Evolutionary conservation across 1,139 yeast genomes (phyloP).

Genomic region (Geotrichum reessii): DNA sequence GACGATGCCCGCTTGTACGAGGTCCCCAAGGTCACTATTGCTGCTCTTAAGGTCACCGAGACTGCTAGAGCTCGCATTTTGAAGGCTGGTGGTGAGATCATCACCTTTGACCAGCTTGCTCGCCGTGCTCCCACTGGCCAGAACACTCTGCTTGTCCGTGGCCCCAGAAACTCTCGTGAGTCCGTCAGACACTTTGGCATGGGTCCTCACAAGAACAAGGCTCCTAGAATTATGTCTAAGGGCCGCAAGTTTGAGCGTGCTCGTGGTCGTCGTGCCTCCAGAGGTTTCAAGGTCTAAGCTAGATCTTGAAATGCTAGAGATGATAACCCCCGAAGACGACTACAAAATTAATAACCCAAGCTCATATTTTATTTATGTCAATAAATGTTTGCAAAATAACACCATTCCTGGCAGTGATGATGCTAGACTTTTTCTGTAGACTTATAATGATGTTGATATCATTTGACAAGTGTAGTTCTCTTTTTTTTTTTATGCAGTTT

Average conservation of each 20-base stretch:
- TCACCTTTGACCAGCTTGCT: slow-evolving; percentile 98
- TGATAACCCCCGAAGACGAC: background rate
- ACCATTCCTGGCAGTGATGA: background rate
- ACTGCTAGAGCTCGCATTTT: slow-evolving; percentile 96
- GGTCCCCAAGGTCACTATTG: slow-evolving; percentile 95
- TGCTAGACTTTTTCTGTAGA: background rate
- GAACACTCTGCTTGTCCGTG: slow-evolving; percentile 96
- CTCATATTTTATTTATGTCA: slow-evolving; percentile 7
- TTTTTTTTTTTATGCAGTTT: background rate
- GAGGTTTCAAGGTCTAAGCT: slow-evolving; percentile 98
- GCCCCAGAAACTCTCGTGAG: slow-evolving; percentile 98
- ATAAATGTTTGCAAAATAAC: slow-evolving; percentile 5
- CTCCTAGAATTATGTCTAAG: slow-evolving; percentile 94
- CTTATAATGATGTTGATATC: background rate
- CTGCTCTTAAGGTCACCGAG: slow-evolving; percentile 99
- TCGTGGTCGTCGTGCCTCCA: slow-evolving; percentile 98
- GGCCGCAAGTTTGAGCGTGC: slow-evolving; percentile 99
- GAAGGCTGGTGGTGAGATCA: slow-evolving; percentile 99
- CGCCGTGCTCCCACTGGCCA: slow-evolving; percentile 99
- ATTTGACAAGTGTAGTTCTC: background rate
- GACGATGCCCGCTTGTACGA: slow-evolving; percentile 92
- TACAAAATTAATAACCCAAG: background rate
- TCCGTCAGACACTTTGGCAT: slow-evolving; percentile 99
- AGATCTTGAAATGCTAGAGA: slow-evolving; percentile 1
- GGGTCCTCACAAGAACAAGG: slow-evolving; percentile 99